Evolutionary conservation across 2,329 filamentous ascomycete genomes (phyloP).

Genomic region (Cytospora paraplurivora): DNA sequence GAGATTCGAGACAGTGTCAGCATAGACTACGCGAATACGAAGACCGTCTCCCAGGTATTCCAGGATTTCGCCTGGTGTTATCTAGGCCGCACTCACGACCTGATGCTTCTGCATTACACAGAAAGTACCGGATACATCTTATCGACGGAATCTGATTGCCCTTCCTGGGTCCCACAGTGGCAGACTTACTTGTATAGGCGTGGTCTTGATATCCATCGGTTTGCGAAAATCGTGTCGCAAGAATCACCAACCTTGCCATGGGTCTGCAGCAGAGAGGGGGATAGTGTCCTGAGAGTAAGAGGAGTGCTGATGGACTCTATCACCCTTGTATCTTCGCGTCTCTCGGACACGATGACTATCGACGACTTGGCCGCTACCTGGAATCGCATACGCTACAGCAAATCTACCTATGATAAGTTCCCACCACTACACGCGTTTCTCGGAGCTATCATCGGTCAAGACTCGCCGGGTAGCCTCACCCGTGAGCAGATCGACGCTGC

Average conservation of each 20-base stretch:
- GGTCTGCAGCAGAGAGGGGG: background rate
- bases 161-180: conserved; percentile 9
- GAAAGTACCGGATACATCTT: background rate
- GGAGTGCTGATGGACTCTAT: background rate
- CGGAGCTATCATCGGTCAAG: background rate
- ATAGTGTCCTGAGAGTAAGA: background rate
- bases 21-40: background rate
- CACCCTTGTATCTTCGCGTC: background rate
- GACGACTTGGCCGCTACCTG: background rate
- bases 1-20: background rate
- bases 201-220: background rate
- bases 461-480: background rate
- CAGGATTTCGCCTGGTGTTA: conserved; percentile 1
- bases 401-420: background rate
- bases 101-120: background rate
- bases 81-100: background rate
- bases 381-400: background rate
- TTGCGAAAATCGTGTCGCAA: background rate
- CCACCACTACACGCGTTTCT: background rate
- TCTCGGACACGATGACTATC: background rate
- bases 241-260: background rate
- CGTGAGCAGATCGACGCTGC: background rate
- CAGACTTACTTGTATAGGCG: background rate
- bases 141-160: background rate
- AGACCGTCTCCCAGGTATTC: background rate